phyloP scores from a whole-genome alignment of 108 stramenopile species.

The Cyclotella cryptica region DNA sequence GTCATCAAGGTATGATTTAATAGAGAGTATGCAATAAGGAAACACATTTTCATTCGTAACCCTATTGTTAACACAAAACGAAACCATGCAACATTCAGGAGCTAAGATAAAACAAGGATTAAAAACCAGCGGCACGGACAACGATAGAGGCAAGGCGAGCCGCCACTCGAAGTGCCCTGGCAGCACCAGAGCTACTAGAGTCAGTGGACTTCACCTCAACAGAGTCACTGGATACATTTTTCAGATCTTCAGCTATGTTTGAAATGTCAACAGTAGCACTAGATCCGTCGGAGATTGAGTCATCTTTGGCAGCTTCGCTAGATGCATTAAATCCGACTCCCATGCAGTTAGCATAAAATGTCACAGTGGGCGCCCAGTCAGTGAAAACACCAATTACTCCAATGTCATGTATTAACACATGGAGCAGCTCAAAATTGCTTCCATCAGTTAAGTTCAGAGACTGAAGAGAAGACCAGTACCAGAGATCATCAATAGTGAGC shows the following conservation, averaged over 20 bases:
- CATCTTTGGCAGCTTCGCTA: neutral
- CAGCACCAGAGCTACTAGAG: neutral
- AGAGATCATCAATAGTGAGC: slow-evolving; percentile 45
- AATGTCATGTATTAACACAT: slow-evolving; percentile 61
- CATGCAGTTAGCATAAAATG: slow-evolving; percentile 81
- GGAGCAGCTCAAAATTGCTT: slow-evolving; percentile 52
- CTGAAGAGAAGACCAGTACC: slow-evolving; percentile 57
- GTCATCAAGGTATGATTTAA: too few relatives aligned
- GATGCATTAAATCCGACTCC: slow-evolving; percentile 26
- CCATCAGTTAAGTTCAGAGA: slow-evolving; percentile 56
- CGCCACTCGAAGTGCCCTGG: slow-evolving; percentile 11
- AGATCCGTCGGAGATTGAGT: too few relatives aligned
- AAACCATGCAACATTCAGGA: too few relatives aligned
- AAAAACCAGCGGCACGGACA: slow-evolving; percentile 18
- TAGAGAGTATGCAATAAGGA: too few relatives aligned
- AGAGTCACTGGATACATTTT: neutral
- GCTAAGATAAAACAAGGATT: too few relatives aligned
- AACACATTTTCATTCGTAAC: too few relatives aligned
- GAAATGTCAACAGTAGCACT: too few relatives aligned
- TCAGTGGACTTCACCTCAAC: neutral
- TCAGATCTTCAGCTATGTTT: too few relatives aligned
- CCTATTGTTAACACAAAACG: too few relatives aligned
- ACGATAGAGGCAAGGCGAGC: slow-evolving; percentile 14
- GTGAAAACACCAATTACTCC: slow-evolving; percentile 72
- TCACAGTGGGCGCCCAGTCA: slow-evolving; percentile 77